A percentile compares a stretch with the other conserved stretches of the same genome.
Conservation (phyloP, 169 alveolate genomes). For the Plasmodium relictum region DNA sequence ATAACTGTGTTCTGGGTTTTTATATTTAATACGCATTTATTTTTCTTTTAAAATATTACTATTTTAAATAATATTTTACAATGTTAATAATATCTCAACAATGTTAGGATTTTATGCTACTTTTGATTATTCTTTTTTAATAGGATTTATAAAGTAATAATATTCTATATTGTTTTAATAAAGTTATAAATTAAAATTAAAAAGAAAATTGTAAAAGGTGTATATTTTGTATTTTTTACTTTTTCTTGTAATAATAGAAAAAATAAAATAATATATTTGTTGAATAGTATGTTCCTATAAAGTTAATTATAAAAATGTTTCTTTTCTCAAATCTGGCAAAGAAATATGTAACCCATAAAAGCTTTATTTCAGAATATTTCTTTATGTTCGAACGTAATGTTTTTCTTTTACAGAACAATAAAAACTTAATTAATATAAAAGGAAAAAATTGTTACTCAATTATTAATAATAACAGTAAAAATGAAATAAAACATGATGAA, state of each 20-base stretch:
- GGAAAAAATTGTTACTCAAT: neutral
- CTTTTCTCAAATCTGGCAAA: conserved; percentile 16
- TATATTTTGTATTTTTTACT: neutral
- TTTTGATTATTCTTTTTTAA: conserved; percentile 4
- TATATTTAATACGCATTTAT: too few species aligned
- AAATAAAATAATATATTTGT: neutral
- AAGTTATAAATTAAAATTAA: neutral
- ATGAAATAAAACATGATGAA: conserved; percentile 7
- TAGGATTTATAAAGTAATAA: too few species aligned
- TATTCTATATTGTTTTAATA: neutral
- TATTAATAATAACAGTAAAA: neutral
- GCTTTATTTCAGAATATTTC: conserved; percentile 4
- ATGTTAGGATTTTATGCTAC: neutral
- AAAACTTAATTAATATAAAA: neutral
- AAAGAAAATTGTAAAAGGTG: neutral
- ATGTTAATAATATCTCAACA: too few species aligned
- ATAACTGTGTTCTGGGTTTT: too few species aligned
- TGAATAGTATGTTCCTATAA: neutral
- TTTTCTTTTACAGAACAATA: neutral
- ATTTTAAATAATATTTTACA: too few species aligned
- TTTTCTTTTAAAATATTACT: too few species aligned
- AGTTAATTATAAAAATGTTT: conserved; percentile 15
- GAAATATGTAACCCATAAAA: conserved; percentile 20
- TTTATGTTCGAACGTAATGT: neutral
- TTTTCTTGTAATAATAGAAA: neutral